These are phyloP conservation scores for Chlamydomonas incerta DNA, from an alignment of 139 green algal genomes.

Conservation along the genomic window DNA sequence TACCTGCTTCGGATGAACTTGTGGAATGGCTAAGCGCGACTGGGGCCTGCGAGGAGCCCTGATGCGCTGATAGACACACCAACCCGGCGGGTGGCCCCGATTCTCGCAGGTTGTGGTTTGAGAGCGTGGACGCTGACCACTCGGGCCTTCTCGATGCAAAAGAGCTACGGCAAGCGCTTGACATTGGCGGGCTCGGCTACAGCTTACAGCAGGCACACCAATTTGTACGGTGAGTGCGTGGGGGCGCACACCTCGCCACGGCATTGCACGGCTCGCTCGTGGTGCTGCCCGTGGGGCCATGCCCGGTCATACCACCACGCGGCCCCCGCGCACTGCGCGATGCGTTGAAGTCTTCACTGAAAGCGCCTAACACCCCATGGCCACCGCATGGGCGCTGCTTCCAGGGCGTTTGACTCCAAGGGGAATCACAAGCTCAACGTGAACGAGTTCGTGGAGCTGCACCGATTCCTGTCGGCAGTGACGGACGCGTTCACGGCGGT, in stretches of 20 bases:
- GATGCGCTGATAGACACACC: too few relatives aligned
- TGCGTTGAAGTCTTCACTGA: too few relatives aligned
- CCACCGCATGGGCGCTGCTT: background rate
- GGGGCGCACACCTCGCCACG: too few relatives aligned
- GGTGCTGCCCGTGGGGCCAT: too few relatives aligned
- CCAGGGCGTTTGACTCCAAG: slow-evolving; percentile 24
- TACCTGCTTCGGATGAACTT: too few relatives aligned
- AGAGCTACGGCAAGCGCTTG: slow-evolving; percentile 13
- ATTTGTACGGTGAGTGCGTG: slow-evolving; percentile 15
- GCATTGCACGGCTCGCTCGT: too few relatives aligned
- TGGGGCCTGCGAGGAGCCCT: too few relatives aligned
- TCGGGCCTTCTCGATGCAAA: slow-evolving; percentile 5
- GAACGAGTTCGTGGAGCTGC: slow-evolving; percentile 36
- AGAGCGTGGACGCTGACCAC: slow-evolving; percentile 6
- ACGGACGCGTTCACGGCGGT: background rate
- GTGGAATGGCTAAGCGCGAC: too few relatives aligned
- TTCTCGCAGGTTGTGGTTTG: slow-evolving; percentile 8
- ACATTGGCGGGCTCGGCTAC: slow-evolving; percentile 11
- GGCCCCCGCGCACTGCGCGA: too few relatives aligned
- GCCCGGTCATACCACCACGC: too few relatives aligned
- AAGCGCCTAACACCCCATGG: too few relatives aligned
- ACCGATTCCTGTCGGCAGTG: background rate
- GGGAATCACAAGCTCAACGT: slow-evolving; percentile 22
- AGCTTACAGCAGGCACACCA: background rate
- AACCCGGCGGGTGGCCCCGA: too few relatives aligned